These are phyloP conservation scores for Malassezia cuniculi DNA, from an alignment of 1,284 basidiomycete species.

Conservation along the genomic window DNA sequence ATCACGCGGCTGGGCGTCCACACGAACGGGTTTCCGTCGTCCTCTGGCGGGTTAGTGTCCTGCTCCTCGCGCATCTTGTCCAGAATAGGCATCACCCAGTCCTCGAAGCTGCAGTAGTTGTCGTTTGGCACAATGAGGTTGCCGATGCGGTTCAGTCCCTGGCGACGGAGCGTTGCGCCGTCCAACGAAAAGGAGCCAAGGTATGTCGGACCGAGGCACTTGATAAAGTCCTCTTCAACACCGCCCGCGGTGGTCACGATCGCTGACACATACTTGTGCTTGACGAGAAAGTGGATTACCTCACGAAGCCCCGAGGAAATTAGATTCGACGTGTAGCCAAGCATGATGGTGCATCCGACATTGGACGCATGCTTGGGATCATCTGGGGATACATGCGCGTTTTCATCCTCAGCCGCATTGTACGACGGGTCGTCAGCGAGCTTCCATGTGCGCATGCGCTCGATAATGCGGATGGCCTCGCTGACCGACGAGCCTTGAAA, in stretches of 20 bases:
- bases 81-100: slow-evolving; percentile 91
- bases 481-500: slow-evolving; percentile 89
- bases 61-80: slow-evolving; percentile 85
- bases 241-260: slow-evolving; percentile 96
- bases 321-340: slow-evolving; percentile 96
- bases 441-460: slow-evolving; percentile 55
- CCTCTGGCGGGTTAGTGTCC: slow-evolving; percentile 51
- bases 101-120: slow-evolving; percentile 98
- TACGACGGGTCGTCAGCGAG: slow-evolving; percentile 17
- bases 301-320: slow-evolving; percentile 95
- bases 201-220: slow-evolving; percentile 90
- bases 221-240: slow-evolving; percentile 98
- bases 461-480: slow-evolving; percentile 74
- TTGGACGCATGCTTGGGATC: slow-evolving; percentile 39
- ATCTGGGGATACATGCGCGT: slow-evolving; percentile 15
- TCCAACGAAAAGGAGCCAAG: slow-evolving; percentile 75
- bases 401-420: slow-evolving; percentile 12
- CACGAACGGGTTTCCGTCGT: slow-evolving; percentile 48
- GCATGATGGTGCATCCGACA: slow-evolving; percentile 72
- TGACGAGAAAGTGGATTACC: slow-evolving; percentile 80
- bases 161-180: slow-evolving; percentile 70
- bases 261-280: slow-evolving; percentile 76
- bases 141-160: slow-evolving; percentile 91
- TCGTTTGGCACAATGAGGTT: slow-evolving; percentile 95
- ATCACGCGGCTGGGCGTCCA: slow-evolving; percentile 97